Base-by-base conservation (phyloP, 2,329 filamentous ascomycete species). In the Colletotrichum gloeosporioides region DNA sequence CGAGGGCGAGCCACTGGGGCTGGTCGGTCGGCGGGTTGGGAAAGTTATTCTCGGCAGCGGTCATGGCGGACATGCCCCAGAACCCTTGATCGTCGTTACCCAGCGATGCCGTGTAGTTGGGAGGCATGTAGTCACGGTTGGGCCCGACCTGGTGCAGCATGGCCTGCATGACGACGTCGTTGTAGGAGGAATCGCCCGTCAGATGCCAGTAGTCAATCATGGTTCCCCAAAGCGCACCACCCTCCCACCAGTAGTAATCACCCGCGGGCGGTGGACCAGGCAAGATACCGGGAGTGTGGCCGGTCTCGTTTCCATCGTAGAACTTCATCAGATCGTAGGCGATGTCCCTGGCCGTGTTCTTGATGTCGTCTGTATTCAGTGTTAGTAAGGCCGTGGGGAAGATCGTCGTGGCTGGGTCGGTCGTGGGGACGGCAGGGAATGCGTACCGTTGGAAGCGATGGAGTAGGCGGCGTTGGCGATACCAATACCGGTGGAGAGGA, bases 201-300 rank as follows among this genome's bases (percentile, higher is more conserved):
- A 90, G 88, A 77, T 92, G 90, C 90, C 92, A 93, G 83, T 95
- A 95, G 82, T 95, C 92, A 55, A 95, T 87, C 80, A 94, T 85
- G 2, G 92, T 90, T 78, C 92, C 91, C 88, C 93, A 94, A 85
- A 95, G 87, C 12, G 92, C 91, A 70, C 92, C 91, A 5, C 91
- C 92, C 82, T 95, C 92, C 93, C 93, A 95, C 93, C 93, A 95
- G 87, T 94, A 95, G 82, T 93, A 93, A 77, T 90, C 87, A 79
- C 82, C 78, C 22, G 80, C 80, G 1, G 83, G 81, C 78, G 90
- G 90, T 71, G 90, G 90, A 0, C 90, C 90, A 1, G 90, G 90
- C 22, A 92, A 82, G 79, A 91, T 91, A 53, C 90, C 90, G 9
- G 90, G 90, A 15, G 88, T 89, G 80, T 86, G 84, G 70, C 90